These are phyloP conservation scores for Ochromonas danica DNA, from an alignment of 108 stramenopile genomes.

Conservation along the genomic window DNA sequence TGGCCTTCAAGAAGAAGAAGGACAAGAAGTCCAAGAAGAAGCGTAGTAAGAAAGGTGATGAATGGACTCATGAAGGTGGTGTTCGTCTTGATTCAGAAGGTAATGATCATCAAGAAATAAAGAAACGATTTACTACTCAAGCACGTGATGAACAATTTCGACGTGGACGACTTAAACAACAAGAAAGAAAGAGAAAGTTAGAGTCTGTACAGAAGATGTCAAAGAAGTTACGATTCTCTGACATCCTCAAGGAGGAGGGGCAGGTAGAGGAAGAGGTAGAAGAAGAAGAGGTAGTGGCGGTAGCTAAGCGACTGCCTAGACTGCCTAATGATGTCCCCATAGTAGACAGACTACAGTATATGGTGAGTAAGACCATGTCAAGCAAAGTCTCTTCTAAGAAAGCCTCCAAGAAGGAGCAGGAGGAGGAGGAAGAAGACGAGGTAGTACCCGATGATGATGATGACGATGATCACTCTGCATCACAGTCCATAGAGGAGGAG, in stretches of 20 bases:
- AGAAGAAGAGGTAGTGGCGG: background rate
- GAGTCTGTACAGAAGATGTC: background rate
- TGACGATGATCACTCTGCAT: too few relatives aligned
- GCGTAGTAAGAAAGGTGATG: too few relatives aligned
- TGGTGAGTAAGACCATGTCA: background rate
- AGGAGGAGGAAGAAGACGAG: constrained; percentile 77
- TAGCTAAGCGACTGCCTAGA: background rate
- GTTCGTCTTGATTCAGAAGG: too few relatives aligned
- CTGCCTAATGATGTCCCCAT: background rate
- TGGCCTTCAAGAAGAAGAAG: too few relatives aligned
- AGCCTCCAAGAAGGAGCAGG: background rate
- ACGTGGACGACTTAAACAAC: background rate
- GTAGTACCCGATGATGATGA: constrained; percentile 69
- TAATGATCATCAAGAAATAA: too few relatives aligned
- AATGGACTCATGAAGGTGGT: too few relatives aligned
- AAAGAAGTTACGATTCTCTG: background rate
- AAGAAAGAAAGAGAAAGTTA: constrained; percentile 4
- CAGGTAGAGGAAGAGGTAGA: background rate
- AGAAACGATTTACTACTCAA: constrained; percentile 8
- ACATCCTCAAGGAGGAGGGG: background rate
- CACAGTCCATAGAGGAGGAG: too few relatives aligned
- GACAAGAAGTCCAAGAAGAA: too few relatives aligned
- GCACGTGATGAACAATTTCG: constrained; percentile 10
- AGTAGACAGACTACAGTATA: background rate
- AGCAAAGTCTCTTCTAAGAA: background rate